Conservation (phyloP, 805 yeast species). For the Candida ponderosae region DNA sequence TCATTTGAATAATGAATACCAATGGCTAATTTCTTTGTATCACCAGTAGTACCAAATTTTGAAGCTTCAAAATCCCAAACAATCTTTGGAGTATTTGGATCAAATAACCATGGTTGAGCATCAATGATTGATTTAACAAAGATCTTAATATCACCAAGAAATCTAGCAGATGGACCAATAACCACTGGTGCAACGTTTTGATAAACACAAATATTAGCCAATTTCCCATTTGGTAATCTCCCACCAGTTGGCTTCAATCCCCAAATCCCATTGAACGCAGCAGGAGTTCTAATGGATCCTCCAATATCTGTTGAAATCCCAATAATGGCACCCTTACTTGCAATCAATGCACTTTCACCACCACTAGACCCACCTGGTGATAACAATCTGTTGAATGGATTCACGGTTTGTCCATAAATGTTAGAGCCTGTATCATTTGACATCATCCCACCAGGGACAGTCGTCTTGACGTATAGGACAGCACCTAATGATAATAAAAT, state of each 20-base stretch:
- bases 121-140: constrained; percentile 19
- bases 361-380: constrained; percentile 44
- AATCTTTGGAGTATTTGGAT: constrained; percentile 28
- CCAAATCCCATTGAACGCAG: constrained; percentile 31
- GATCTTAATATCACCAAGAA: constrained; percentile 25
- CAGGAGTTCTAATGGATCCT: constrained; percentile 41
- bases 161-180: constrained; percentile 35
- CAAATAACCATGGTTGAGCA: constrained; percentile 30
- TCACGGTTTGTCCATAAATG: constrained; percentile 35
- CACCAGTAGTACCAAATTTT: too few relatives aligned
- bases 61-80: constrained; percentile 28
- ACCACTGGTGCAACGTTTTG: constrained; percentile 23
- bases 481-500: constrained; percentile 38
- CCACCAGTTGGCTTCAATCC: constrained; percentile 36
- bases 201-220: too few relatives aligned
- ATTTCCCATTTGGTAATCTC: constrained; percentile 23
- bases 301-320: constrained; percentile 51
- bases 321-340: constrained; percentile 26
- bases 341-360: constrained; percentile 43
- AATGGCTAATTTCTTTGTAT: constrained; percentile 28
- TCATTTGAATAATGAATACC: constrained; percentile 34
- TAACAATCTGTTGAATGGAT: constrained; percentile 32
- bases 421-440: constrained; percentile 33
- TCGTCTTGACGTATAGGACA: constrained; percentile 43
- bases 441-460: constrained; percentile 40